Percentiles rank a stretch among this genome's conserved stretches.
phyloP scores from a whole-genome alignment of 768 basidiomycete species.

The Chlorophyllum brunneum region DNA sequence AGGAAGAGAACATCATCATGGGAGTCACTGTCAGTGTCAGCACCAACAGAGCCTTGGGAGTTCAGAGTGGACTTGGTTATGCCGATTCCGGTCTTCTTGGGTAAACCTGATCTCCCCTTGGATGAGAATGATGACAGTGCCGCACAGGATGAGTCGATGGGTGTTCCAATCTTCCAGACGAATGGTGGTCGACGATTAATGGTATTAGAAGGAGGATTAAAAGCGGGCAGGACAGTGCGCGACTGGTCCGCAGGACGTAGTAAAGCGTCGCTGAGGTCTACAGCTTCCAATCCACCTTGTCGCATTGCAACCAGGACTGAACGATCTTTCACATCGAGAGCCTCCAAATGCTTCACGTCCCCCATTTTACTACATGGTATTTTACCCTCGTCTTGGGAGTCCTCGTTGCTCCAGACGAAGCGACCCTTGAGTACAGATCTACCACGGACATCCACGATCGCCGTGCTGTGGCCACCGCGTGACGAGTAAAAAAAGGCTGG shows the following conservation, averaged over 20 bases:
- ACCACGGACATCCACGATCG: slow-evolving; percentile 84
- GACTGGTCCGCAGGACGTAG: slow-evolving; percentile 80
- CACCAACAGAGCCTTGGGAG: slow-evolving; percentile 39
- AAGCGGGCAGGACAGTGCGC: slow-evolving; percentile 67
- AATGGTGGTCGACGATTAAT: slow-evolving; percentile 71
- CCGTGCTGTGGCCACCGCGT: slow-evolving; percentile 85
- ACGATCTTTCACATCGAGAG: slow-evolving; percentile 72
- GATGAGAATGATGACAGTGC: slow-evolving; percentile 32
- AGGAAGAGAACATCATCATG: slow-evolving; percentile 77
- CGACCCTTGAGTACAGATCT: slow-evolving; percentile 79
- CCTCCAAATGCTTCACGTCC: slow-evolving; percentile 79
- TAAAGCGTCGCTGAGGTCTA: slow-evolving; percentile 76
- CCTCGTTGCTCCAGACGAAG: slow-evolving; percentile 75
- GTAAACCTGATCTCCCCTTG: slow-evolving; percentile 29
- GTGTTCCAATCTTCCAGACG: slow-evolving; percentile 81
- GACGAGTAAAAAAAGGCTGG: slow-evolving; percentile 85
- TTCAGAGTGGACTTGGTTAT: slow-evolving; percentile 45
- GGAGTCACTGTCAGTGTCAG: slow-evolving; percentile 44
- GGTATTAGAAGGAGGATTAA: slow-evolving; percentile 54
- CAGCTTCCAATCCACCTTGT: slow-evolving; percentile 80
- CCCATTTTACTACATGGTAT: slow-evolving; percentile 52
- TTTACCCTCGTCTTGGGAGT: slow-evolving; percentile 39
- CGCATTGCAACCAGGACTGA: slow-evolving; percentile 83
- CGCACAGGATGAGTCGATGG: slow-evolving; percentile 40
- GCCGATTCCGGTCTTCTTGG: slow-evolving; percentile 22